phyloP scores from a whole-genome alignment of 169 alveolate species.

The Cryptosporidium meleagridis region DNA sequence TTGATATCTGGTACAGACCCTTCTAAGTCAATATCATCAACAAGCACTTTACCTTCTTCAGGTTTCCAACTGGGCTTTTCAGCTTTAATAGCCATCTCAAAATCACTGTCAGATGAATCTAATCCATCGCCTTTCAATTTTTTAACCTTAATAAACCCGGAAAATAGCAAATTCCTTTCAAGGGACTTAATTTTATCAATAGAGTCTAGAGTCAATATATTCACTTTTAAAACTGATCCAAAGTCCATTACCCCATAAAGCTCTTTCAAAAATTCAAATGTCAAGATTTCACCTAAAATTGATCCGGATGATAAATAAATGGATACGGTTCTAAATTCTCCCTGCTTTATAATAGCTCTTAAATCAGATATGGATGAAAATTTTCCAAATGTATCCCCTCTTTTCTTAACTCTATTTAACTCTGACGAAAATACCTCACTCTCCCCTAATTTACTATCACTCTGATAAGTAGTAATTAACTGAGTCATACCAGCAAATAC shows the following conservation, averaged over 20 bases:
- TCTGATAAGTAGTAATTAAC: background rate
- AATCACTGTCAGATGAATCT: background rate
- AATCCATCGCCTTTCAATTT: background rate
- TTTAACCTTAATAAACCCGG: slow-evolving; percentile 55
- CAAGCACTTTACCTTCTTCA: slow-evolving; percentile 28
- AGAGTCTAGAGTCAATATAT: background rate
- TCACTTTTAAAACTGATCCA: slow-evolving; percentile 35
- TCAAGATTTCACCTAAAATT: background rate
- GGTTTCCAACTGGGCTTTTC: slow-evolving; percentile 55
- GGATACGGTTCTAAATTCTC: background rate
- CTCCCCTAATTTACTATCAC: background rate
- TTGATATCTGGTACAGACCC: slow-evolving; percentile 37
- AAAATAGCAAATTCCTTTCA: slow-evolving; percentile 35
- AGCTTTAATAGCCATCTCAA: background rate
- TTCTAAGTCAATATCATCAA: slow-evolving; percentile 61
- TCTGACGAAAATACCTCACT: background rate
- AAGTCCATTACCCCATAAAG: background rate
- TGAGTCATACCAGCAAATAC: background rate
- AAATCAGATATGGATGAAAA: background rate
- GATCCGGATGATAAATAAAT: background rate
- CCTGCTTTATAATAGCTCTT: too few relatives aligned
- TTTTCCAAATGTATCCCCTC: background rate
- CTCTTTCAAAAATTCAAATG: slow-evolving; percentile 15
- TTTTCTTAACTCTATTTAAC: background rate
- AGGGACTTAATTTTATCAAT: background rate